These are phyloP conservation scores for Hygrocybe coccinea DNA, from an alignment of 768 basidiomycete genomes.

Conservation along the genomic window DNA sequence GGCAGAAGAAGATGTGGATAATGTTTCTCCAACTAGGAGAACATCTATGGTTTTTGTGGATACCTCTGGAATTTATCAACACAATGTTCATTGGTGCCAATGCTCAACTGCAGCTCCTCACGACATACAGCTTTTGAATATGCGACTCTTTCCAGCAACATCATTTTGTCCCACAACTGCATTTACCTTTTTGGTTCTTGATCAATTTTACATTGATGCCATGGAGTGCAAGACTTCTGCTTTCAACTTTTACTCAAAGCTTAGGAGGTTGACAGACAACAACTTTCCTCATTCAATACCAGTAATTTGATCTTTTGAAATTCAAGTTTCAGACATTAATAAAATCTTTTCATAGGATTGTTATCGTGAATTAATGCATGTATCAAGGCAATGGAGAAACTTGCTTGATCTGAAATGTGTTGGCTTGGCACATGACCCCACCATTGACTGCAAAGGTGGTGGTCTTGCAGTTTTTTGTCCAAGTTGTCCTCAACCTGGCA, in stretches of 20 bases:
- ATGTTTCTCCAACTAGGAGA: neutral
- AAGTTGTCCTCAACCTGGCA: slow-evolving; percentile 9
- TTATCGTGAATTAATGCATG: slow-evolving; percentile 2
- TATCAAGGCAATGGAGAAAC: slow-evolving; percentile 5
- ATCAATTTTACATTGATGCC: slow-evolving; percentile 17
- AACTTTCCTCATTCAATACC: neutral
- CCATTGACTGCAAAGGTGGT: neutral
- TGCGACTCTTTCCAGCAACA: slow-evolving; percentile 13
- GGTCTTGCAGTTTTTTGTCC: slow-evolving; percentile 3
- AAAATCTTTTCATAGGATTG: slow-evolving; percentile 1
- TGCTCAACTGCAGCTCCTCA: too few species aligned
- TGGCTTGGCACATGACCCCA: neutral
- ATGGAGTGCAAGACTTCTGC: slow-evolving; percentile 19
- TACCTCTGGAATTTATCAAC: too few species aligned
- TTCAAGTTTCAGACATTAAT: neutral
- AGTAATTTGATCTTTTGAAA: neutral
- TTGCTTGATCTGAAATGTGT: neutral
- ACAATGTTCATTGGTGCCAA: too few species aligned
- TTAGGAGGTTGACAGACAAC: slow-evolving; percentile 10
- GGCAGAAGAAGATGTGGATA: neutral
- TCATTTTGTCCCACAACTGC: slow-evolving; percentile 10
- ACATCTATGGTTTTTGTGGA: neutral
- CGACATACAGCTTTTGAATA: slow-evolving; percentile 14
- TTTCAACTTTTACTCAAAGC: slow-evolving; percentile 9
- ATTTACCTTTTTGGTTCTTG: slow-evolving; percentile 20